Percentiles rank a stretch among this genome's conserved stretches.
Evolutionary conservation across 202 grass and related monocot species (phyloP).

Genomic region (Miscanthus sacchariflorus): DNA sequence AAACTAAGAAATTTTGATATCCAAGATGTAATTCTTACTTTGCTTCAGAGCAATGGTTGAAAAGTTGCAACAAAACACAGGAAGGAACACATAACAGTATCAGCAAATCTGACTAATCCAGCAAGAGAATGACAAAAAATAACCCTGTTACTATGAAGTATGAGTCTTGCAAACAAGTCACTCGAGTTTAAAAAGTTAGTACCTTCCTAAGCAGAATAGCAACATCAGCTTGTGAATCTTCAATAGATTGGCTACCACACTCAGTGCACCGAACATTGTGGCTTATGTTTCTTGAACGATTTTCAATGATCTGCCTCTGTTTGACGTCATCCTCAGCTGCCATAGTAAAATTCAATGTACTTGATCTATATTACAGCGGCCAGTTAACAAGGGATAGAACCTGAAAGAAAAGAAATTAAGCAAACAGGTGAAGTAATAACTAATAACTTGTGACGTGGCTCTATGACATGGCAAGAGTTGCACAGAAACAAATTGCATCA

Average conservation of each 20-base stretch:
- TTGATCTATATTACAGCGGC: background rate
- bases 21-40: background rate
- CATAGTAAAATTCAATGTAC: conserved; percentile 53
- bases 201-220: conserved; percentile 96
- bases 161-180: background rate
- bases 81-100: background rate
- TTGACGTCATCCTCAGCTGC: conserved; percentile 68
- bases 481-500: background rate
- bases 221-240: conserved; percentile 97
- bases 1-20: background rate
- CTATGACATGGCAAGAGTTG: background rate
- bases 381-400: background rate
- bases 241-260: conserved; percentile 97
- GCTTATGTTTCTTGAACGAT: conserved; percentile 87
- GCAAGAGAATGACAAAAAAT: background rate
- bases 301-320: conserved; percentile 72
- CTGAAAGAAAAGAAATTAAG: no score
- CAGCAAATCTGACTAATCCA: background rate
- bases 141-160: background rate
- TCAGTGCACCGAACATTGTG: conserved; percentile 96
- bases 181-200: background rate
- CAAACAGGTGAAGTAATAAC: background rate
- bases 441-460: no score
- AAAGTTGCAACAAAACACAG: background rate
- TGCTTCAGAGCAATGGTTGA: conserved; percentile 14